These are phyloP conservation scores for Calonectria pseudoturangicola DNA, from an alignment of 2,329 filamentous ascomycete genomes.

Conservation along the genomic window DNA sequence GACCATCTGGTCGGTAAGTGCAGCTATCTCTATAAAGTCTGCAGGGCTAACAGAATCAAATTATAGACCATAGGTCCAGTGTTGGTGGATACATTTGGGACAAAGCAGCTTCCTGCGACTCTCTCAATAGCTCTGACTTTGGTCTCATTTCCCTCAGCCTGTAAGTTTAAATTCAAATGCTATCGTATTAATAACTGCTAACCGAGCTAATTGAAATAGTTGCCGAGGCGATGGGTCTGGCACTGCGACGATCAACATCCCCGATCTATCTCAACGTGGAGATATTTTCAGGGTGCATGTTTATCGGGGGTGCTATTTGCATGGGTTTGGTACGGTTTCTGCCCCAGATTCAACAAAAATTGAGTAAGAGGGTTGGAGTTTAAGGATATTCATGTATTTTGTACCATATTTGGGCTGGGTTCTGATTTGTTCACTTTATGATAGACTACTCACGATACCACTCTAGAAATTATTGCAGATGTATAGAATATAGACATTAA, in stretches of 20 bases:
- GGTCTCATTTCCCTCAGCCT: slow-evolving; percentile 7
- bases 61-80: slow-evolving; percentile 9
- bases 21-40: no score
- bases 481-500: background rate
- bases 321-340: slow-evolving; percentile 12
- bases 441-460: slow-evolving; percentile 7
- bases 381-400: background rate
- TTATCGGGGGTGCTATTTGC: slow-evolving; percentile 3
- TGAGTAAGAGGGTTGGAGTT: background rate
- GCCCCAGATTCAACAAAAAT: slow-evolving; percentile 12
- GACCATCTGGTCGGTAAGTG: slow-evolving; percentile 27
- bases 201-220: background rate
- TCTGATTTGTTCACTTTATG: background rate
- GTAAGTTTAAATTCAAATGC: background rate
- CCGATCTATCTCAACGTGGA: slow-evolving; percentile 11
- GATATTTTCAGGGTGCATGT: slow-evolving; percentile 18
- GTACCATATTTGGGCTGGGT: background rate
- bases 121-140: slow-evolving; percentile 12
- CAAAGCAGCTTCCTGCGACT: slow-evolving; percentile 4
- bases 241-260: background rate
- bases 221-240: slow-evolving; percentile 14
- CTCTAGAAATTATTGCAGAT: slow-evolving; percentile 14
- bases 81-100: slow-evolving; percentile 11
- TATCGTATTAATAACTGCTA: no score
- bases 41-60: background rate